Percentiles rank a stretch among this genome's conserved stretches.
Conservation (phyloP, 345 rosid species). For the Kernera saxatilis region DNA sequence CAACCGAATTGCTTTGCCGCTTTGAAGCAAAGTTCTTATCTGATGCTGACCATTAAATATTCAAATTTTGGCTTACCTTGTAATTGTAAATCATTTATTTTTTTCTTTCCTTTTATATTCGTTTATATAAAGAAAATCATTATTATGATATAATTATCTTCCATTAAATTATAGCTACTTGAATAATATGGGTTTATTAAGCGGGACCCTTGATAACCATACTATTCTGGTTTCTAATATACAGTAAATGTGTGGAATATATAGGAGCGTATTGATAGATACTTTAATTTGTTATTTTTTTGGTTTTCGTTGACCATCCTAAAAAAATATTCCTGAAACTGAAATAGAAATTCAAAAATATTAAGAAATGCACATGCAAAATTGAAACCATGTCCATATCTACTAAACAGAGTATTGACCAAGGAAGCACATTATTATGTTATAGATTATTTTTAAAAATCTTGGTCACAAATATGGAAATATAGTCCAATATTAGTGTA, state of each 20-base stretch:
- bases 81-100: background rate
- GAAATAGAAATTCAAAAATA: background rate
- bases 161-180: background rate
- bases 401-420: slow-evolving; percentile 1
- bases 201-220: slow-evolving; percentile 8
- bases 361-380: background rate
- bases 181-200: background rate
- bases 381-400: background rate
- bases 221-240: slow-evolving; percentile 8
- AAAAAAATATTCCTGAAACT: background rate
- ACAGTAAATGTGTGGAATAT: slow-evolving; percentile 4
- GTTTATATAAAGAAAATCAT: background rate
- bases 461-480: background rate
- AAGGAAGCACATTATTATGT: background rate
- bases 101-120: background rate
- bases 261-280: background rate
- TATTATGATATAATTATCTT: background rate
- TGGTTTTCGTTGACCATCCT: background rate
- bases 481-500: background rate
- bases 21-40: slow-evolving; percentile 27
- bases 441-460: background rate
- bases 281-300: background rate
- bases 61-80: slow-evolving; percentile 6
- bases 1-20: slow-evolving; percentile 14
- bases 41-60: slow-evolving; percentile 19